phyloP scores from a whole-genome alignment of 768 basidiomycete species.

The Tricholoma terreum region DNA sequence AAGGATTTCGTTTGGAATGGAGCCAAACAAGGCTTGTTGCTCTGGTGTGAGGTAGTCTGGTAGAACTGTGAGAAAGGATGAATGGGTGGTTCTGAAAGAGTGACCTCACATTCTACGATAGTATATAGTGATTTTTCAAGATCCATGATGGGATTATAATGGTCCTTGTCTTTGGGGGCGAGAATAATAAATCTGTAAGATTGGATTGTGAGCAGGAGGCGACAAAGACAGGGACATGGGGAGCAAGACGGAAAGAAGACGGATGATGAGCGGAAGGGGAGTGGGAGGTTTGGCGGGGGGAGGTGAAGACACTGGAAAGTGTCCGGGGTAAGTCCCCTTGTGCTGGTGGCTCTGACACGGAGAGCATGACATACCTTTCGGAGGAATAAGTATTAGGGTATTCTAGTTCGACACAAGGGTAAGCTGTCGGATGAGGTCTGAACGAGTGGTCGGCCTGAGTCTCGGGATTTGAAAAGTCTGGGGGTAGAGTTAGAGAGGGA shows the following conservation, averaged over 20 bases:
- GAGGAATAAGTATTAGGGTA: constrained; percentile 70
- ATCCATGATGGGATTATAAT: constrained; percentile 83
- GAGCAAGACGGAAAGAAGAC: neutral
- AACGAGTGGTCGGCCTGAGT: constrained; percentile 64
- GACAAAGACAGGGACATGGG: neutral
- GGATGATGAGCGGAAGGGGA: neutral
- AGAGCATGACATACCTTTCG: constrained; percentile 53
- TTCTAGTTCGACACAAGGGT: constrained; percentile 71
- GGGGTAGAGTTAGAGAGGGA: constrained; percentile 1
- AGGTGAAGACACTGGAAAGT: neutral
- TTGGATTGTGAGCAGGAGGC: neutral
- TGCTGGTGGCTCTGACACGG: neutral
- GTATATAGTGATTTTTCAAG: constrained; percentile 68
- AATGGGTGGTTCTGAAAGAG: neutral
- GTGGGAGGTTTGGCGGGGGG: neutral
- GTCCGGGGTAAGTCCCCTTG: neutral
- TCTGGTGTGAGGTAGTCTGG: constrained; percentile 65
- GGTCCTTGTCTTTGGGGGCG: constrained; percentile 79
- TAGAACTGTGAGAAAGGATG: constrained; percentile 7
- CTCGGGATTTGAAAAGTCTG: constrained; percentile 69
- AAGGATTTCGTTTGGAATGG: constrained; percentile 50
- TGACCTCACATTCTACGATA: constrained; percentile 64
- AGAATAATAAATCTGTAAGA: constrained; percentile 66
- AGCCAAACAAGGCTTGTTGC: constrained; percentile 66
- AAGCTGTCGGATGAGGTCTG: constrained; percentile 54